phyloP scores from a whole-genome alignment of 202 grass and related monocot genomes.

The Elaeis oleifera region DNA sequence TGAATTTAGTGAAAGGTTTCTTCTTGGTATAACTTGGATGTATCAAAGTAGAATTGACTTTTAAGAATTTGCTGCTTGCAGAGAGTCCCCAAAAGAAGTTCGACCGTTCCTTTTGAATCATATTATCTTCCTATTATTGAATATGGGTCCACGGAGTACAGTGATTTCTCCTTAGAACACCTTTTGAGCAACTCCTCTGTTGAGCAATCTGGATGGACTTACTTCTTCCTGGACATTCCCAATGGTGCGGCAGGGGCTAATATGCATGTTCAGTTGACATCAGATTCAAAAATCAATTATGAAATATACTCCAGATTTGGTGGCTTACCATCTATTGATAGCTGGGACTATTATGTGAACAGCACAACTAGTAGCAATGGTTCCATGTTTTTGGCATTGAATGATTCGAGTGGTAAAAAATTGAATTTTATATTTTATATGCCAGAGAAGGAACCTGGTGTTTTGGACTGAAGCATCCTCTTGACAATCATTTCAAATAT shows the following conservation, averaged over 20 bases:
- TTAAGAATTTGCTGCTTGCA: constrained; percentile 24
- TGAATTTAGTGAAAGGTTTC: too few relatives aligned
- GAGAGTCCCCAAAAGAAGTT: constrained; percentile 77
- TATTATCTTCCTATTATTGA: constrained; percentile 74
- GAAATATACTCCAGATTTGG: constrained; percentile 77
- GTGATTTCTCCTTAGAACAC: constrained; percentile 51
- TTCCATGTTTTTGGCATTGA: constrained; percentile 49
- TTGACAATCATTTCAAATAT: constrained; percentile 28
- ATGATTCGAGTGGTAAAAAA: constrained; percentile 46
- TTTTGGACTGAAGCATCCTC: constrained; percentile 79
- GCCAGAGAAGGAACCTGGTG: constrained; percentile 87
- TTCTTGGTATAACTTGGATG: too few relatives aligned
- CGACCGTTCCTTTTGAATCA: constrained; percentile 58
- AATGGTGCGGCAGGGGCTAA: constrained; percentile 75
- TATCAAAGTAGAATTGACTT: not conserved
- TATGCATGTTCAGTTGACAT: constrained; percentile 64
- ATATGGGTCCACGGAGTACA: constrained; percentile 35
- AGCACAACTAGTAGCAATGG: constrained; percentile 49
- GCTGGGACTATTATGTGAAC: constrained; percentile 79
- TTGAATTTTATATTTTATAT: constrained; percentile 92
- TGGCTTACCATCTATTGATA: constrained; percentile 69
- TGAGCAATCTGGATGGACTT: constrained; percentile 68
- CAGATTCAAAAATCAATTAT: constrained; percentile 62
- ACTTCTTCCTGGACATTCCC: constrained; percentile 84
- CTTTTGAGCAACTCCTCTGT: constrained; percentile 69